phyloP scores from a whole-genome alignment of 2,329 filamentous ascomycete genomes.

The Pseudopyricularia cyperi region DNA sequence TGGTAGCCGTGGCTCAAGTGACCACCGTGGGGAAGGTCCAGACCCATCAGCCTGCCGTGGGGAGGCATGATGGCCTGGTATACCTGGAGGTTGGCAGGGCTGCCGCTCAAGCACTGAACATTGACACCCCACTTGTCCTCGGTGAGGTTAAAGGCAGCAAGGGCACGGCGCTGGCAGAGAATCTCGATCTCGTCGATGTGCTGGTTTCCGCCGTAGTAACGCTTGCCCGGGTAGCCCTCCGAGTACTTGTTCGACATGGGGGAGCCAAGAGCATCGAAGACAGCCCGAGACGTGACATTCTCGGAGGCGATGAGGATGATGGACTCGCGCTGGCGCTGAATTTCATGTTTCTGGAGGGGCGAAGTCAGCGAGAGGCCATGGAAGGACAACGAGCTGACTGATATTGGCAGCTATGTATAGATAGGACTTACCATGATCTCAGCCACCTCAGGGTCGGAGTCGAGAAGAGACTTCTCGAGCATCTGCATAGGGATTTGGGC shows the following conservation, averaged over 20 bases:
- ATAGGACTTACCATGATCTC: conserved; percentile 68
- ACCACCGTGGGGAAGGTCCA: conserved; percentile 87
- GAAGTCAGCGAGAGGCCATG: conserved; percentile 4
- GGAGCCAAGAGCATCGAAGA: conserved; percentile 92
- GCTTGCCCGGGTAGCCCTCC: conserved; percentile 92
- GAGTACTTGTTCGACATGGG: conserved; percentile 99
- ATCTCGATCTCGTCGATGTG: conserved; percentile 95
- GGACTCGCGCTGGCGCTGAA: conserved; percentile 94
- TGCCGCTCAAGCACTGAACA: conserved; percentile 86
- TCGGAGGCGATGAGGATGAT: conserved; percentile 98
- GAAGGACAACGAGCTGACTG: neutral
- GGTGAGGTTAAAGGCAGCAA: conserved; percentile 81
- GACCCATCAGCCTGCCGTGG: conserved; percentile 92
- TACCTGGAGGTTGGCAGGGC: conserved; percentile 92
- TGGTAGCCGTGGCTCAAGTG: conserved; percentile 97
- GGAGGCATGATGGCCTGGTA: conserved; percentile 96
- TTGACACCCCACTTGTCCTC: conserved; percentile 94
- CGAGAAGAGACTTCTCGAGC: conserved; percentile 88
- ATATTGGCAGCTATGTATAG: conserved; percentile 15
- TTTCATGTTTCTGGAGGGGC: conserved; percentile 63
- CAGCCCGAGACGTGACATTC: conserved; percentile 96
- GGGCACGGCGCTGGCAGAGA: conserved; percentile 86
- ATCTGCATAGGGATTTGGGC: conserved; percentile 45
- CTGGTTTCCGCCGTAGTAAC: conserved; percentile 99
- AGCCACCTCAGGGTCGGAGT: conserved; percentile 87